Conservation (phyloP, 306 rosid genomes). For the Styphnolobium japonicum region DNA sequence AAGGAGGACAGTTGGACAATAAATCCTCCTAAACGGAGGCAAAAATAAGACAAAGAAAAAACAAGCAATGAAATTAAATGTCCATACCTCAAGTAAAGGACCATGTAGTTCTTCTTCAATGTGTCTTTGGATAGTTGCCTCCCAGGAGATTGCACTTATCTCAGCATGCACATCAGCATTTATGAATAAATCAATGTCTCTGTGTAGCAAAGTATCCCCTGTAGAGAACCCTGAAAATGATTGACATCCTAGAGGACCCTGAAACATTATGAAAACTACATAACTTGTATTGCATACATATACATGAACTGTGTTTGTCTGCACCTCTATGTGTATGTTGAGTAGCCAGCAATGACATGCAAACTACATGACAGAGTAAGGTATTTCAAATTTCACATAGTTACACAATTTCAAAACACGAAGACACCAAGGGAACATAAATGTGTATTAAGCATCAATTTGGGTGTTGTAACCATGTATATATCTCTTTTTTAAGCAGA, state of each 20-base stretch:
- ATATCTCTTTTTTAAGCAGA: neutral
- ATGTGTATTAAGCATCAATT: neutral
- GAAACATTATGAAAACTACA: conserved; percentile 43
- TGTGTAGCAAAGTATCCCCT: conserved; percentile 60
- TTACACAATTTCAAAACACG: neutral
- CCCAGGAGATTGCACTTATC: conserved; percentile 85
- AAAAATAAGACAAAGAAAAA: neutral
- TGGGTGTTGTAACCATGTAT: neutral
- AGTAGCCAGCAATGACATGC: conserved; percentile 8
- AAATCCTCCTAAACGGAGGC: neutral
- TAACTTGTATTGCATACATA: conserved; percentile 18
- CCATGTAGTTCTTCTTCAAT: conserved; percentile 83
- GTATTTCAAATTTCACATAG: neutral
- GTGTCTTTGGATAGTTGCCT: conserved; percentile 88
- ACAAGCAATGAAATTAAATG: neutral
- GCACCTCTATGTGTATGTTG: neutral
- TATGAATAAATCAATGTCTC: conserved; percentile 67
- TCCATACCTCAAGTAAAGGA: conserved; percentile 69
- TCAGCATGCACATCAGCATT: conserved; percentile 66
- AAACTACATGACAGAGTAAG: conserved; percentile 4
- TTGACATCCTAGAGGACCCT: conserved; percentile 98
- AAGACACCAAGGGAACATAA: neutral
- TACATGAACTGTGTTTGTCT: neutral
- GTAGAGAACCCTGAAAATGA: conserved; percentile 64
- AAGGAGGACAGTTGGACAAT: neutral